Conservation (phyloP, 805 yeast species). For the Candida sonorensis region DNA sequence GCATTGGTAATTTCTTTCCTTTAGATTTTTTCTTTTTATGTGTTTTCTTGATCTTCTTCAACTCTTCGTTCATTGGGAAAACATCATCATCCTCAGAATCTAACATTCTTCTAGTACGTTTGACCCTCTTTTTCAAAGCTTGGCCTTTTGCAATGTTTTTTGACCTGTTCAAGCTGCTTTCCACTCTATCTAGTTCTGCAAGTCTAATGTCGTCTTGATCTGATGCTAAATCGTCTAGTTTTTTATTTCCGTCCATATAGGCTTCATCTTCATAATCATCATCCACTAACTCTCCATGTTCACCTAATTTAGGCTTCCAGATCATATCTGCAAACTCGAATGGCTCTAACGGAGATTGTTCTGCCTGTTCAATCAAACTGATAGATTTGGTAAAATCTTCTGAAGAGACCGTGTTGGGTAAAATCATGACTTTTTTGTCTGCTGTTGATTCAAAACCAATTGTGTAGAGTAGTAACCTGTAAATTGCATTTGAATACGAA, state of each 20-base stretch:
- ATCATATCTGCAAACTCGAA: slow-evolving; percentile 17
- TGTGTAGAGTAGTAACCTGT: slow-evolving; percentile 17
- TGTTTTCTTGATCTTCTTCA: slow-evolving; percentile 8
- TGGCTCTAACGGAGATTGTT: slow-evolving; percentile 17
- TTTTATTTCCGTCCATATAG: slow-evolving; percentile 30
- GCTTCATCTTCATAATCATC: slow-evolving; percentile 2
- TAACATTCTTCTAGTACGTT: slow-evolving; percentile 1
- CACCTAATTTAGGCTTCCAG: background rate
- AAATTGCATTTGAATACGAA: too few species aligned
- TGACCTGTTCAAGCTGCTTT: slow-evolving; percentile 22
- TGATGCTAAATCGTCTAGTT: slow-evolving; percentile 33
- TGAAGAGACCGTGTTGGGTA: slow-evolving; percentile 4
- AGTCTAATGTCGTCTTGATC: slow-evolving; percentile 25
- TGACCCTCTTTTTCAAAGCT: slow-evolving; percentile 15
- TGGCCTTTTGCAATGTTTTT: slow-evolving; percentile 23
- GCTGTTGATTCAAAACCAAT: slow-evolving; percentile 20
- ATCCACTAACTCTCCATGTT: background rate
- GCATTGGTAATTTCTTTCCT: slow-evolving; percentile 4
- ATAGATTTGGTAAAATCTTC: slow-evolving; percentile 8
- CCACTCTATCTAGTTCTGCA: slow-evolving; percentile 34
- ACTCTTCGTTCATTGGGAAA: slow-evolving; percentile 6
- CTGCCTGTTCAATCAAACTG: slow-evolving; percentile 12
- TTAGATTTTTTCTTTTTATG: slow-evolving; percentile 5
- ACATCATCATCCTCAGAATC: slow-evolving; percentile 13
- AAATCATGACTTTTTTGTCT: too few species aligned